Base-by-base conservation (phyloP, 2,329 filamentous ascomycete genomes). In the Colletotrichum siamense region DNA sequence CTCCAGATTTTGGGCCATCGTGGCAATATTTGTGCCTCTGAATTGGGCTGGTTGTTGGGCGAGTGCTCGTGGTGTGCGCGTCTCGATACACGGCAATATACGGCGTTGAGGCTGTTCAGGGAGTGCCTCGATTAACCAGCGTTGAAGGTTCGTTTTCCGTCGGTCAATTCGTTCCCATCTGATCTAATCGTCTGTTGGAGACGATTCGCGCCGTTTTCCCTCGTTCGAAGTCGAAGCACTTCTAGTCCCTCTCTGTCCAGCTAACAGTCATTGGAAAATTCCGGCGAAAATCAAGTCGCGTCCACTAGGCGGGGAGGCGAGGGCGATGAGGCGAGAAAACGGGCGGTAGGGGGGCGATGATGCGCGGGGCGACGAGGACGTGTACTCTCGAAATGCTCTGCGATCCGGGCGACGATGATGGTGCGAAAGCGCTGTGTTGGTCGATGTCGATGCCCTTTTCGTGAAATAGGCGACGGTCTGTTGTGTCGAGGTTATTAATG, bases 1-100 rank as follows among this genome's bases (percentile, higher is more conserved):
- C 79, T 89, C 91, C 81, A 97, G 88, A 84, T 92, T 90, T 79
- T 86, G 86, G 89, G 89, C 91, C 86, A 87, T 87, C 82, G 26
- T 15, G 81, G 71, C 80, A 77, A 28, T 8, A 7, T 61, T 32
- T 44, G 15, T 28, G 32, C 52, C 32, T 61, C 22, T 7, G 1
- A 39, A 26, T 22, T 3, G 18, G 13, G 22, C 26, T 30, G 34
- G 22, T 34, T 3, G n/a, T 18, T n/a, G 18, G 34, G 32, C 61
- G 28, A 30, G 26, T 68, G n/a, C 28, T 67, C 39, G 44, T 28
- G 55, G 18, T 16, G 28, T 49, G 26, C n/a, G 16, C 9, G 18
- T 18, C 24, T 44, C 32, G 61, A 57, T 44, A 18, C 1, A 22
- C 10, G 39, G 28, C 32, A 49, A 36, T 65, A 49, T 32, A 16